Percentiles rank a stretch among this genome's conserved stretches.
Evolutionary conservation across 2,329 filamentous ascomycete genomes (phyloP).

Genomic region (Ilyonectria destructans): DNA sequence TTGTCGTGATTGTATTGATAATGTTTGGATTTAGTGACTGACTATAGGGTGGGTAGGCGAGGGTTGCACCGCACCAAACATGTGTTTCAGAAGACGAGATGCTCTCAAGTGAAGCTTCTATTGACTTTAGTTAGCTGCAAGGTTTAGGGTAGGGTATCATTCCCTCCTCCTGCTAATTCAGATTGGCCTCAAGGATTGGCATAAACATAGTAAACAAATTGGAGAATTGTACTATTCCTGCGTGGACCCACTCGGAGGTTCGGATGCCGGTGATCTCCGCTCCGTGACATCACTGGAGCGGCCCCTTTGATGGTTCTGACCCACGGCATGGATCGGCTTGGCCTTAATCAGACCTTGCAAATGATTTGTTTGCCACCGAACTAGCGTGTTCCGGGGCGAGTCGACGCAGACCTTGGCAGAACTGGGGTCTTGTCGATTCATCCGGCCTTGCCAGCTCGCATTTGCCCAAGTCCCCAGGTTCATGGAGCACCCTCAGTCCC

Average conservation of each 20-base stretch:
- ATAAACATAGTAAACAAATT: not conserved
- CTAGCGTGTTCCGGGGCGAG: not conserved
- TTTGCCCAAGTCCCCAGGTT: not conserved
- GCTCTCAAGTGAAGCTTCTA: not conserved
- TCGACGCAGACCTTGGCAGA: not conserved
- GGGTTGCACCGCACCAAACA: too few species aligned
- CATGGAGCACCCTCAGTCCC: not conserved
- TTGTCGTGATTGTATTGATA: not conserved
- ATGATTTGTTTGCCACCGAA: not conserved
- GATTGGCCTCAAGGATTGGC: not conserved
- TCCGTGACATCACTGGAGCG: not conserved
- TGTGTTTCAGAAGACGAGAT: not conserved
- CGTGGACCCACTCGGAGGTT: too few species aligned
- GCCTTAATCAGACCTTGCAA: not conserved
- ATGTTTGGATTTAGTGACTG: not conserved
- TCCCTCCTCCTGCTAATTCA: not conserved
- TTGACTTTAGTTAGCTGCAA: not conserved
- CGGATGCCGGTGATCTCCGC: not conserved
- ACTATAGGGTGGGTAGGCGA: too few species aligned
- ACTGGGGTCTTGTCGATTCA: not conserved
- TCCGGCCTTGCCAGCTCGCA: not conserved
- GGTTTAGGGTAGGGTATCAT: not conserved
- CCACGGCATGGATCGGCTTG: not conserved
- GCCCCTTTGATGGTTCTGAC: not conserved
- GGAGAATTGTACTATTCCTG: not conserved